Conservation (phyloP, 1,284 basidiomycete genomes). For the Apiotrichum siamense region DNA sequence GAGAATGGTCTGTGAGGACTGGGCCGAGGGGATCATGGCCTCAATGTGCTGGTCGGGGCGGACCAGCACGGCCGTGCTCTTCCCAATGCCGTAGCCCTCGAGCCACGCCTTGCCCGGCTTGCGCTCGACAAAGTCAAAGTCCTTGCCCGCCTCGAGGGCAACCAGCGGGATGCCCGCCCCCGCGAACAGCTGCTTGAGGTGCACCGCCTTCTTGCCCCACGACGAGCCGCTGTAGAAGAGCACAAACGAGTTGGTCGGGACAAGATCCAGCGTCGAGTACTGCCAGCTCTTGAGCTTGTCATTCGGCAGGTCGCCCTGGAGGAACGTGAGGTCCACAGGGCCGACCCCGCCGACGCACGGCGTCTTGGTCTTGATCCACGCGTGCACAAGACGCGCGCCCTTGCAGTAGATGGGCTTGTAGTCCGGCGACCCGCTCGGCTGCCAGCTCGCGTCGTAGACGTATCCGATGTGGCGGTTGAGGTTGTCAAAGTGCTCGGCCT, state of each 20-base stretch:
- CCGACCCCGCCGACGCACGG: neutral
- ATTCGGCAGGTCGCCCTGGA: constrained; percentile 11
- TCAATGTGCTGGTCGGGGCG: constrained; percentile 24
- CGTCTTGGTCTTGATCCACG: constrained; percentile 15
- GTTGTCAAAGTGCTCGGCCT: constrained; percentile 26
- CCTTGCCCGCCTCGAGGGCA: constrained; percentile 12
- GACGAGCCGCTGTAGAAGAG: constrained; percentile 13
- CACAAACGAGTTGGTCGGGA: constrained; percentile 7
- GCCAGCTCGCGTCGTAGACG: constrained; percentile 20
- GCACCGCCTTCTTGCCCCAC: constrained; percentile 9
- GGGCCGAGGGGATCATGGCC: neutral
- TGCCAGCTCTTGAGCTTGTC: constrained; percentile 15
- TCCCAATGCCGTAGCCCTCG: constrained; percentile 13
- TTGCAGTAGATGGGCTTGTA: constrained; percentile 17
- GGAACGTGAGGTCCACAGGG: constrained; percentile 20
- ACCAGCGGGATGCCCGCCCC: constrained; percentile 1
- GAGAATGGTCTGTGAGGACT: neutral
- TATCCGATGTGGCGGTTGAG: constrained; percentile 25
- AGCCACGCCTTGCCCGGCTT: constrained; percentile 14
- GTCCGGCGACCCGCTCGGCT: constrained; percentile 6
- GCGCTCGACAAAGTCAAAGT: constrained; percentile 22
- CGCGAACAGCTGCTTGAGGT: constrained; percentile 6
- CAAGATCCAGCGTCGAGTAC: constrained; percentile 18
- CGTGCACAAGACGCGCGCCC: constrained; percentile 21
- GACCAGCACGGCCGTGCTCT: constrained; percentile 13